Conservation (phyloP, 2,329 filamentous ascomycete species). For the Aureobasidium mangrovei region DNA sequence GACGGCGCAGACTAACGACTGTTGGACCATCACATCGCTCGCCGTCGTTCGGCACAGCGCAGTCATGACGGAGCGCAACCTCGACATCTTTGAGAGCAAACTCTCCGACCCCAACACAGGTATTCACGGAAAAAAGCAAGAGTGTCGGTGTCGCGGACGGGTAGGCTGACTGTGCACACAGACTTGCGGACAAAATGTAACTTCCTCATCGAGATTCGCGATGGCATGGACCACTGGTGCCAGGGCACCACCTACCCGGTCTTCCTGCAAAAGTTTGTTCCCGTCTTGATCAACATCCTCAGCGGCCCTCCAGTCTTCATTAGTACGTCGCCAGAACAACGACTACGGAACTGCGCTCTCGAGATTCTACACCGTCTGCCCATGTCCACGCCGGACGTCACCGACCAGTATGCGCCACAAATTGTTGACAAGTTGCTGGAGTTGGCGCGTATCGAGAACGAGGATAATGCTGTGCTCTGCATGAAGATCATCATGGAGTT, state of each 20-base stretch:
- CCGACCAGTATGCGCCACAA: conserved; percentile 81
- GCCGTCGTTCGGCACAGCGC: conserved; percentile 8
- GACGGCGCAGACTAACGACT: not conserved
- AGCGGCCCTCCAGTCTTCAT: conserved; percentile 83
- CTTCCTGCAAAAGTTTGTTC: conserved; percentile 82
- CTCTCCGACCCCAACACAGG: conserved; percentile 33
- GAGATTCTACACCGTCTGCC: conserved; percentile 89
- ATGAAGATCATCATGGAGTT: conserved; percentile 98
- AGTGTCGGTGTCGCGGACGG: not conserved
- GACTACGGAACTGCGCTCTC: conserved; percentile 84
- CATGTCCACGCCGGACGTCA: conserved; percentile 63
- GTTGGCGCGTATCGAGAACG: conserved; percentile 84
- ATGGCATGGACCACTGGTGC: conserved; percentile 84
- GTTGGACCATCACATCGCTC: not conserved
- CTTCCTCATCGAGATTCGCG: conserved; percentile 76
- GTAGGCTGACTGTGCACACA: not conserved
- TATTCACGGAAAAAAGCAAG: not conserved
- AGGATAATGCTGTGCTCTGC: conserved; percentile 96
- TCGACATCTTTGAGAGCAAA: conserved; percentile 40
- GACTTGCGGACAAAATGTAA: conserved; percentile 55
- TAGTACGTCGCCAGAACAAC: conserved; percentile 84
- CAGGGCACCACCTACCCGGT: conserved; percentile 64
- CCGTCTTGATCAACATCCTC: conserved; percentile 78
- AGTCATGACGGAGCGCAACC: conserved; percentile 33
- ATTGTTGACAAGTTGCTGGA: conserved; percentile 85